Base-by-base conservation (phyloP, 116 monocot genomes). In the Zostera marina region DNA sequence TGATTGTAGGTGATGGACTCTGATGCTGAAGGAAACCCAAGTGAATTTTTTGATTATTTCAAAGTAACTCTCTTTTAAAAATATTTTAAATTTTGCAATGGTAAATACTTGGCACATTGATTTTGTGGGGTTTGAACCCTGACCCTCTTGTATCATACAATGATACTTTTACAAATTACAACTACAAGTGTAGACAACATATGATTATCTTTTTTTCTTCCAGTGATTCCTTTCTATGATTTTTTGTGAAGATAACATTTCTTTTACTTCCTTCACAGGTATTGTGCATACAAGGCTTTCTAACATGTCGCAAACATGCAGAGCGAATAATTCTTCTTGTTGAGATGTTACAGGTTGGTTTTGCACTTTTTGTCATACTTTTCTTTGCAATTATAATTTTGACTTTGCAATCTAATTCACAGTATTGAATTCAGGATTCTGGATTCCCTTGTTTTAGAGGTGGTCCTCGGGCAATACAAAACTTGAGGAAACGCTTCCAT, bases 401-500 rank as follows among this genome's bases (percentile, higher is more conserved):
- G 7, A 7, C 19, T 23, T 44, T 9, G 13, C 16, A 16, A 56
- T 39, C 5, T 38, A 1, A 26, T n/a, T 62, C 32, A 1, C 20
- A 1, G 8, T 60, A 40, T 63, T 63, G 52, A 52, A 5, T 63
- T 42, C 63, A 96, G 96, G 96, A 96, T 69, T 96, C 96, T 59
- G 96, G 96, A n/a, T 96, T 96, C 56, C 96, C 96, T 7, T 96
- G 96, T 60, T 96, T 96, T 53, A 82, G 79, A 79, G 96, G 85
- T 26, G 96, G 96, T 32, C 76, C 80, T 45, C 82, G 96, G 21
- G 89, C 96, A 23, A 89, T 96, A 74, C 90, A 96, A 47, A 96
- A 89, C 73, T 73, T 96, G 72, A 75, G 96, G 64, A 96, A 96
- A 62, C 80, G 96, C 8, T 96, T 90, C 66, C 96, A 96, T 78